Base-by-base conservation (phyloP, 768 basidiomycete genomes). In the Boletus rex-veris region DNA sequence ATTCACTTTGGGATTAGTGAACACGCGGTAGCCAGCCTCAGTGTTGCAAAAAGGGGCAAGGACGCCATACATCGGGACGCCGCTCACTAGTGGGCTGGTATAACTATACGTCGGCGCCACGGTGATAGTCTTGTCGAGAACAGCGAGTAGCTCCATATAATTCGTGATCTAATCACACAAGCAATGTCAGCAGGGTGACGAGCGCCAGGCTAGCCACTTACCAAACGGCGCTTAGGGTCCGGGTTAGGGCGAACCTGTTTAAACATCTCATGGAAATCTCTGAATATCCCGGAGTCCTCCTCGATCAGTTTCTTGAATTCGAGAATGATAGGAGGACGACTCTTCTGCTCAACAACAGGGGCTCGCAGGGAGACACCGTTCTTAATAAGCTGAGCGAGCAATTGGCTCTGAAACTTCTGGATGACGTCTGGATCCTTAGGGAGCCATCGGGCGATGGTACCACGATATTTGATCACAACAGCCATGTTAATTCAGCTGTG, bases 1-100 rank as follows among this genome's bases (percentile, higher is more conserved):
- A 54, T 84, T 85, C 48, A 84, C 74, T 39, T 66, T 65, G 2
- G 74, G 69, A 28, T 68, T 67, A 2, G 60, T 61, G 35, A 71
- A 60, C 30, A 54, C 65, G 35, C 57, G 52, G 59, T 54, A 56
- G 15, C 62, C 62, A 33, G 62, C 62, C 18, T 48, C 38, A 26
- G 62, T 61, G 44, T 64, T 64, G 35, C 63, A 64, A 50, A 64
- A 64, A 9, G 59, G 63, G 18, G 59, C 56, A 6, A 64, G 59
- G 16, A 64, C 53, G 2, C 58, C 62, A 38, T 64, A 63, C 50
- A 64, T 56, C 8, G 58, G 62, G 5, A 63, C 62, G 10, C 61
- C 55, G 53, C 61, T 64, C 36, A 64, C 59, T n/a, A 64, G 64
- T n/a, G 64, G 64, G 40, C 55, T 59, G 7, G 48, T 58, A 21